Percentiles rank a stretch among this genome's conserved stretches.
Conservation (phyloP, 805 yeast genomes). For the Starmera pachycereana region DNA sequence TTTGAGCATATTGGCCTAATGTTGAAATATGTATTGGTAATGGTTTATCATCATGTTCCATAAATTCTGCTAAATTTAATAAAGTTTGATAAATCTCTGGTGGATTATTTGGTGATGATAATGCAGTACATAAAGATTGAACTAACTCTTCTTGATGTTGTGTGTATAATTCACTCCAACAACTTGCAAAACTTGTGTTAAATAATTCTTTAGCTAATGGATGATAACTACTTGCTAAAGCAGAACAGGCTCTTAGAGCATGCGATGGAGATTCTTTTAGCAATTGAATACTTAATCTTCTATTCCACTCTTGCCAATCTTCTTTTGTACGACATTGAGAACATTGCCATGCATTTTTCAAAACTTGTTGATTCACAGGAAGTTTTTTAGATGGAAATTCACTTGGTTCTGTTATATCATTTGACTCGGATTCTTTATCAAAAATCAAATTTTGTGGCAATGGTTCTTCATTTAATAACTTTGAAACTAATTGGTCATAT, state of each 20-base stretch:
- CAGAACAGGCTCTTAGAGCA: conserved; percentile 87
- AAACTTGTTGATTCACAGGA: conserved; percentile 51
- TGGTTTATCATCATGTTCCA: conserved; percentile 96
- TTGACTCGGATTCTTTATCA: conserved; percentile 42
- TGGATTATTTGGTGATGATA: conserved; percentile 84
- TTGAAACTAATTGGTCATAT: conserved; percentile 74
- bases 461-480: conserved; percentile 75
- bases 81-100: conserved; percentile 92
- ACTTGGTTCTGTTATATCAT: conserved; percentile 33
- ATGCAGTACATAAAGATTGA: conserved; percentile 73
- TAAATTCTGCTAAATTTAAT: conserved; percentile 83
- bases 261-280: conserved; percentile 91
- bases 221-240: conserved; percentile 74
- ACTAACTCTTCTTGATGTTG: conserved; percentile 86
- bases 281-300: conserved; percentile 74
- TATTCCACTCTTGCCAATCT: conserved; percentile 98
- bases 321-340: conserved; percentile 81
- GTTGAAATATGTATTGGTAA: conserved; percentile 86
- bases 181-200: conserved; percentile 89
- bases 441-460: conserved; percentile 67
- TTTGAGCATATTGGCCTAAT: conserved; percentile 83
- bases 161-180: conserved; percentile 88
- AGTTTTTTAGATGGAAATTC: conserved; percentile 66
- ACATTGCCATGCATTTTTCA: conserved; percentile 88
- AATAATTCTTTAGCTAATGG: conserved; percentile 86